A percentile compares a stretch with the other conserved stretches of the same genome.
Evolutionary conservation across 257 asterid species (phyloP).

Genomic region (Ballota nigra): DNA sequence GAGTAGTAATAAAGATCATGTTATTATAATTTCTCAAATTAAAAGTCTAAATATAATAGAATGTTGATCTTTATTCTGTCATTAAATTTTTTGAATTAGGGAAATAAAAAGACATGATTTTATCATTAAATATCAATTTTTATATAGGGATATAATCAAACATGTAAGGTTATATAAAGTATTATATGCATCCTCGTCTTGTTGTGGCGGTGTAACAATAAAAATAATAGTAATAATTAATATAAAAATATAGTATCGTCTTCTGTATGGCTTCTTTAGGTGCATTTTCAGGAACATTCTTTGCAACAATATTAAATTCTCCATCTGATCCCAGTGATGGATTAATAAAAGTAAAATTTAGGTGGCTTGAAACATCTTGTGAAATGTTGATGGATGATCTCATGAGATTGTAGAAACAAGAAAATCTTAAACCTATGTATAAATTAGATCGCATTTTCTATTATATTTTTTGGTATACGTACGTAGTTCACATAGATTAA

Average conservation of each 20-base stretch:
- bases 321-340: background rate
- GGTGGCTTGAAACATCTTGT: background rate
- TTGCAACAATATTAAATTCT: background rate
- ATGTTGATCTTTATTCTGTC: too few species aligned
- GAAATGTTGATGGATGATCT: background rate
- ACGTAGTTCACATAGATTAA: background rate
- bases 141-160: too few species aligned
- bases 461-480: background rate
- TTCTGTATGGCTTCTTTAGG: background rate
- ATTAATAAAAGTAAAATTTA: background rate
- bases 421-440: background rate
- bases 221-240: background rate
- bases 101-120: too few species aligned
- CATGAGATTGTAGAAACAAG: background rate
- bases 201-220: background rate
- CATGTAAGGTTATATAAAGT: too few species aligned
- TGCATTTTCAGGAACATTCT: conserved; percentile 2
- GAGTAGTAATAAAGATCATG: too few species aligned
- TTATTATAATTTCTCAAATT: too few species aligned
- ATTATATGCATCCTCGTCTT: background rate
- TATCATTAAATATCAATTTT: too few species aligned
- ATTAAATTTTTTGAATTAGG: too few species aligned
- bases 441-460: background rate
- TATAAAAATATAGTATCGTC: background rate
- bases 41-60: too few species aligned